These are phyloP conservation scores for Agaricus subrufescens DNA, from an alignment of 768 basidiomycete species.

Conservation along the genomic window DNA sequence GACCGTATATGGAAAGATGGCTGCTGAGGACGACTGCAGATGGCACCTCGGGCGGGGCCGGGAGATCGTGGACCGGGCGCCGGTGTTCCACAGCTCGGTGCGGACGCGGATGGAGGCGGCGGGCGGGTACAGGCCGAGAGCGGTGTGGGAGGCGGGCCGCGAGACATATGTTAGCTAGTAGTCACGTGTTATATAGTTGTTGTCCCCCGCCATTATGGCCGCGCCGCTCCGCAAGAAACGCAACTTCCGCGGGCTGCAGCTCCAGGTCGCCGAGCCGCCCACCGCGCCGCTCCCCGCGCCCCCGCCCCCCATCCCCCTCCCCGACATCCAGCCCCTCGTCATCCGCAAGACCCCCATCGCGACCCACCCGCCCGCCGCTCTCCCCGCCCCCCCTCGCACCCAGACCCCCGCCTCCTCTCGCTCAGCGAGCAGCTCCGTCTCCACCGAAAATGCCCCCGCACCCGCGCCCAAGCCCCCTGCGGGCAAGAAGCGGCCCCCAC, in stretches of 20 bases:
- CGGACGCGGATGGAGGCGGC: constrained; percentile 46
- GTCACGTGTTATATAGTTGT: constrained; percentile 5
- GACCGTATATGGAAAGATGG: background rate
- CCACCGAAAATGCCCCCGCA: constrained; percentile 33
- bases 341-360: constrained; percentile 7
- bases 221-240: constrained; percentile 79
- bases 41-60: constrained; percentile 58
- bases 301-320: constrained; percentile 12
- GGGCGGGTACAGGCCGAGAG: constrained; percentile 55
- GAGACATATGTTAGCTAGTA: constrained; percentile 38
- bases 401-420: background rate
- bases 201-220: constrained; percentile 27
- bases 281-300: constrained; percentile 12
- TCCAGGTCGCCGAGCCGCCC: constrained; percentile 45
- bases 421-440: constrained; percentile 8
- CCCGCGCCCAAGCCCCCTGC: constrained; percentile 24
- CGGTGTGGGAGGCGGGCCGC: constrained; percentile 41
- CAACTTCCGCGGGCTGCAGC: constrained; percentile 84
- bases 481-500: constrained; percentile 72
- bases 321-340: background rate
- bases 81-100: constrained; percentile 63
- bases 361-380: constrained; percentile 13
- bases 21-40: constrained; percentile 22
- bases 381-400: constrained; percentile 9
- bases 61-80: constrained; percentile 35